Conservation (phyloP, 768 basidiomycete species). For the Agaricus subrufescens region DNA sequence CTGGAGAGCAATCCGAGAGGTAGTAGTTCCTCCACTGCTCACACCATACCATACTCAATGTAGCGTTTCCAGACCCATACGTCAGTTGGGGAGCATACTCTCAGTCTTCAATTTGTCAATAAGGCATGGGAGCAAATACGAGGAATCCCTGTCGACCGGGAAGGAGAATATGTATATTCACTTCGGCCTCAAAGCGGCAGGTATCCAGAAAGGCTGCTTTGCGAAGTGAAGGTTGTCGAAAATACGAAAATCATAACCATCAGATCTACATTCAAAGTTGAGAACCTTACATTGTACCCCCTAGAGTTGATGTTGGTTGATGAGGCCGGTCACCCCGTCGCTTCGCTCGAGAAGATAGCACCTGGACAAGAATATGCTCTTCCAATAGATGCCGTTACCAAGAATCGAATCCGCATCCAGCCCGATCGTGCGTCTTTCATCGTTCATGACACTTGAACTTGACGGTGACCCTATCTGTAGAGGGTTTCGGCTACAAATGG, state of each 20-base stretch:
- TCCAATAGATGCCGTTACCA: slow-evolving; percentile 85
- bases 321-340: slow-evolving; percentile 73
- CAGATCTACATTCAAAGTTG: slow-evolving; percentile 86
- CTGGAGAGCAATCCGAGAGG: slow-evolving; percentile 91
- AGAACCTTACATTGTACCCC: slow-evolving; percentile 89
- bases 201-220: slow-evolving; percentile 76
- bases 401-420: slow-evolving; percentile 77
- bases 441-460: not conserved
- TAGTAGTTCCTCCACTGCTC: slow-evolving; percentile 21
- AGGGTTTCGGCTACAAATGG: slow-evolving; percentile 97
- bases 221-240: slow-evolving; percentile 84
- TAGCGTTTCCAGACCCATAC: slow-evolving; percentile 41
- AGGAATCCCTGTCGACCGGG: slow-evolving; percentile 86
- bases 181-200: slow-evolving; percentile 78
- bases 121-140: slow-evolving; percentile 88
- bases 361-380: slow-evolving; percentile 87
- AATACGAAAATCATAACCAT: slow-evolving; percentile 94
- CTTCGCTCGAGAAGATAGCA: slow-evolving; percentile 81
- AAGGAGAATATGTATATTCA: slow-evolving; percentile 86
- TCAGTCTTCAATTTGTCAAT: slow-evolving; percentile 80
- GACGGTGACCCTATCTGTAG: slow-evolving; percentile 32
- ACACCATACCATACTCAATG: not conserved
- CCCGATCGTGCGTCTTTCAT: slow-evolving; percentile 74
- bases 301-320: slow-evolving; percentile 90
- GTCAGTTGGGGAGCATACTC: slow-evolving; percentile 74